phyloP scores from a whole-genome alignment of 805 yeast genomes.

The Spathaspora boniae region DNA sequence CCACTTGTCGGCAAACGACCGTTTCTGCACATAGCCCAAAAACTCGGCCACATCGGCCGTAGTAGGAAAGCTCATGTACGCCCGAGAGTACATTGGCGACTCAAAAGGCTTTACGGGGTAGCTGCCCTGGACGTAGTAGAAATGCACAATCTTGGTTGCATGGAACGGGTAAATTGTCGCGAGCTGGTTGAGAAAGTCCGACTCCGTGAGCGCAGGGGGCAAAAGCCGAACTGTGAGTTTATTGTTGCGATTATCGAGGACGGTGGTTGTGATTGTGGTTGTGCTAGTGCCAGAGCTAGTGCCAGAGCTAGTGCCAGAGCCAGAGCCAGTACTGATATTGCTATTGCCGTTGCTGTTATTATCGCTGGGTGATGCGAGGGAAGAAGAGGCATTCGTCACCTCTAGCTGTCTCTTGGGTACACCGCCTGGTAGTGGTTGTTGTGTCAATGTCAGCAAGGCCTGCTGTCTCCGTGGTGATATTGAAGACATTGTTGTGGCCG shows the following conservation, averaged over 20 bases:
- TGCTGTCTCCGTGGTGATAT: constrained; percentile 8
- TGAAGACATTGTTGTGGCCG: constrained; percentile 8
- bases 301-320: not conserved
- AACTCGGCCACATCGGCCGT: constrained; percentile 24
- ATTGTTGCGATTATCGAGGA: constrained; percentile 1
- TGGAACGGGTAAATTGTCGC: constrained; percentile 9
- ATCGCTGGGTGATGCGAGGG: too few species aligned
- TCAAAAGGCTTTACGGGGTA: constrained; percentile 39
- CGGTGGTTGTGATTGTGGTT: not conserved
- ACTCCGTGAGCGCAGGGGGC: constrained; percentile 32
- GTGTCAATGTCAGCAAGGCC: too few species aligned
- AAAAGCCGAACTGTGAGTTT: constrained; percentile 39
- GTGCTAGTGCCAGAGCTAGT: constrained; percentile 1
- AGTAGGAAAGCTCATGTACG: constrained; percentile 36
- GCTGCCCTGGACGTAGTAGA: constrained; percentile 41
- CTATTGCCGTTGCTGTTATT: too few species aligned
- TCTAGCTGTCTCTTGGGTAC: not conserved
- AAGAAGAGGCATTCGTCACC: too few species aligned
- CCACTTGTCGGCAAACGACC: constrained; percentile 11
- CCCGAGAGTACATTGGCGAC: constrained; percentile 37
- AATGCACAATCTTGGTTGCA: constrained; percentile 13
- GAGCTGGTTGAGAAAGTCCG: constrained; percentile 11
- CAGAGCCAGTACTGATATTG: too few species aligned
- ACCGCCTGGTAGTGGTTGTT: constrained; percentile 1
- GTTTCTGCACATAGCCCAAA: constrained; percentile 17